Conservation (phyloP, 441 rosid genomes). For the Mallotus repandus region DNA sequence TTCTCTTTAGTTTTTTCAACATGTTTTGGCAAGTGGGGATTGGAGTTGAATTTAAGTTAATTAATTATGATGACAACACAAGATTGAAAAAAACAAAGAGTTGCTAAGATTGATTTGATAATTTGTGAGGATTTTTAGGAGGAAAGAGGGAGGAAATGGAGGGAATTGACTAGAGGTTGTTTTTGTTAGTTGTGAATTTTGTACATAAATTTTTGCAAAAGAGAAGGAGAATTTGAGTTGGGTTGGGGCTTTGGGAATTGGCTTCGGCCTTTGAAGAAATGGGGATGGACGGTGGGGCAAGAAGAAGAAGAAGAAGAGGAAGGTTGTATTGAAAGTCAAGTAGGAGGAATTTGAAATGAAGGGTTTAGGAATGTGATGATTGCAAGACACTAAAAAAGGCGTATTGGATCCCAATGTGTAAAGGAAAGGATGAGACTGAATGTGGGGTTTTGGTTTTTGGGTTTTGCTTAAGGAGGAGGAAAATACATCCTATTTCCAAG, state of each 20-base stretch:
- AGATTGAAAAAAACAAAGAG: background rate
- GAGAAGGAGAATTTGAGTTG: too few relatives aligned
- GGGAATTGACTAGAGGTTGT: background rate
- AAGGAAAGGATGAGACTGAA: conserved; percentile 3
- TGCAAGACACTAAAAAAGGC: conserved; percentile 3
- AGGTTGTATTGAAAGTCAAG: conserved; percentile 16
- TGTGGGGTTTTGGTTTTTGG: background rate
- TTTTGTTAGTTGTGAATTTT: background rate
- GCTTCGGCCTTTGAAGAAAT: too few relatives aligned
- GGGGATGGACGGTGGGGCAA: background rate
- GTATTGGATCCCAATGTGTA: background rate
- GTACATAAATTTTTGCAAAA: too few relatives aligned
- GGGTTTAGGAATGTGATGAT: conserved; percentile 7
- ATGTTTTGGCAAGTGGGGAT: background rate
- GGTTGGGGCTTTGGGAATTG: too few relatives aligned
- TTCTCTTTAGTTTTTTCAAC: conserved; percentile 1
- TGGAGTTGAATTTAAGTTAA: background rate
- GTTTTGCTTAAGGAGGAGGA: background rate
- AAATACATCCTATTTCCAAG: background rate
- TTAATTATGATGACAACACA: background rate
- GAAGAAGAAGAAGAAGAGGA: background rate
- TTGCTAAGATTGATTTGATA: background rate
- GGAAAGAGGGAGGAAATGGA: conserved; percentile 17
- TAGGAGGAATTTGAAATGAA: conserved; percentile 4
- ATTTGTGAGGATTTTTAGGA: conserved; percentile 8